Conservation (phyloP, 345 rosid genomes). For the Rubroshorea leprosula region DNA sequence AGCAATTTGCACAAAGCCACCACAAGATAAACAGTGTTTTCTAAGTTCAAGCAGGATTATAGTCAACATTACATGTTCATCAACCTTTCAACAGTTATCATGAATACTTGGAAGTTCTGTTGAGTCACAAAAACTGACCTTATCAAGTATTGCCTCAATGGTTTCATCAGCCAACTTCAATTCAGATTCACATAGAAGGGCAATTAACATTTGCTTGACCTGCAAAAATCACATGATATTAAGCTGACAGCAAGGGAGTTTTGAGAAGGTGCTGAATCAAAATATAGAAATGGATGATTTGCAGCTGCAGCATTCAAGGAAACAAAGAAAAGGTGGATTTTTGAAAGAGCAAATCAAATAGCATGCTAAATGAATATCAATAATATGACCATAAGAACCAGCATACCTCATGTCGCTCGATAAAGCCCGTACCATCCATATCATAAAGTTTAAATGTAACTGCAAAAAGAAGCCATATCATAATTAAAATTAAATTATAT, state of each 20-base stretch:
- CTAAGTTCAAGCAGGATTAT: too few relatives aligned
- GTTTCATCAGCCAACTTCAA: constrained; percentile 97
- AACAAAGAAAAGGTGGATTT: too few relatives aligned
- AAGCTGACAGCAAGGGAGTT: neutral
- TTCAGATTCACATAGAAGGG: constrained; percentile 91
- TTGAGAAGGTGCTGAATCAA: too few relatives aligned
- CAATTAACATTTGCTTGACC: constrained; percentile 98
- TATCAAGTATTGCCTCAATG: constrained; percentile 86
- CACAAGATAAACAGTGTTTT: too few relatives aligned
- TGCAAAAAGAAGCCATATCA: constrained; percentile 29
- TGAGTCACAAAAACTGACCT: too few relatives aligned
- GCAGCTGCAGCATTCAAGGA: neutral
- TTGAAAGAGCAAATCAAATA: constrained; percentile 9
- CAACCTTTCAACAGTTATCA: too few relatives aligned
- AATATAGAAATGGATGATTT: too few relatives aligned
- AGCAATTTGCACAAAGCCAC: too few relatives aligned
- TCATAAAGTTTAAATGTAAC: constrained; percentile 96
- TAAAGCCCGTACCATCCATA: constrained; percentile 80
- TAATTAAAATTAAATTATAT: neutral
- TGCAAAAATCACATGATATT: constrained; percentile 28
- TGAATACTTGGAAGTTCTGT: too few relatives aligned
- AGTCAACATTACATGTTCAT: too few relatives aligned
- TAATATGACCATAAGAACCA: neutral
- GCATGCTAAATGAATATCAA: neutral
- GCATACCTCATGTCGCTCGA: constrained; percentile 92